These are phyloP conservation scores for Turnera subulata DNA, from an alignment of 345 rosid species.

Conservation along the genomic window DNA sequence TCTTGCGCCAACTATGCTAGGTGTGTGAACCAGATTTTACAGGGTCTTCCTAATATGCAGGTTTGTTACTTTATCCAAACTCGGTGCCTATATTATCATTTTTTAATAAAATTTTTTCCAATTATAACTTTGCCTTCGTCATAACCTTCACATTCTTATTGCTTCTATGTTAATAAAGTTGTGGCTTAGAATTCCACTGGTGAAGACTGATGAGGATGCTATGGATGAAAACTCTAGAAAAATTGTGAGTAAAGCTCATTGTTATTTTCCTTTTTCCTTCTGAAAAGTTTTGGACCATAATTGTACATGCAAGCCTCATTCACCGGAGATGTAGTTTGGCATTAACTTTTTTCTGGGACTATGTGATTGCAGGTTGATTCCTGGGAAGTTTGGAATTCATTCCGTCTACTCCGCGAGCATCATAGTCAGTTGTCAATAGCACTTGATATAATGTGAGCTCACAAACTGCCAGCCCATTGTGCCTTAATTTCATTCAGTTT, in stretches of 20 bases:
- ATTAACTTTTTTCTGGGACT: conserved; percentile 5
- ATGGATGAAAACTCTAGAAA: conserved; percentile 10
- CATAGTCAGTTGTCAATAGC: conserved; percentile 81
- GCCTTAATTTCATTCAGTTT: background rate
- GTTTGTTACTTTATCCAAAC: conserved; percentile 24
- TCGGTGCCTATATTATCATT: background rate
- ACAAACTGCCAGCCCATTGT: conserved; percentile 5
- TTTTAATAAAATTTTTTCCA: background rate
- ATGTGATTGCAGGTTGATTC: conserved; percentile 58
- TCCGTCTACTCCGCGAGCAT: conserved; percentile 90
- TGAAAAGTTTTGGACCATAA: no score
- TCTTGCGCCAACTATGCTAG: conserved; percentile 91
- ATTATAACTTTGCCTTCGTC: conserved; percentile 4
- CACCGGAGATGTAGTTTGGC: no score
- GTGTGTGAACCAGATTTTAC: conserved; percentile 89
- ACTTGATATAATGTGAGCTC: conserved; percentile 77
- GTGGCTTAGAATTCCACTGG: conserved; percentile 60
- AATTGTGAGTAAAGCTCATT: conserved; percentile 40
- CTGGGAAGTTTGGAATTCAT: conserved; percentile 94
- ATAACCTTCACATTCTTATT: conserved; percentile 1
- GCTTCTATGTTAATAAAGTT: conserved; percentile 47
- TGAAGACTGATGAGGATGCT: conserved; percentile 56
- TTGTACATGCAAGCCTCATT: no score
- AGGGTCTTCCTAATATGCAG: conserved; percentile 77
- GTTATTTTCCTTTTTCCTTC: no score